These are phyloP conservation scores for Penicillium riverlandense DNA, from an alignment of 495 filamentous ascomycete genomes.

Conservation along the genomic window DNA sequence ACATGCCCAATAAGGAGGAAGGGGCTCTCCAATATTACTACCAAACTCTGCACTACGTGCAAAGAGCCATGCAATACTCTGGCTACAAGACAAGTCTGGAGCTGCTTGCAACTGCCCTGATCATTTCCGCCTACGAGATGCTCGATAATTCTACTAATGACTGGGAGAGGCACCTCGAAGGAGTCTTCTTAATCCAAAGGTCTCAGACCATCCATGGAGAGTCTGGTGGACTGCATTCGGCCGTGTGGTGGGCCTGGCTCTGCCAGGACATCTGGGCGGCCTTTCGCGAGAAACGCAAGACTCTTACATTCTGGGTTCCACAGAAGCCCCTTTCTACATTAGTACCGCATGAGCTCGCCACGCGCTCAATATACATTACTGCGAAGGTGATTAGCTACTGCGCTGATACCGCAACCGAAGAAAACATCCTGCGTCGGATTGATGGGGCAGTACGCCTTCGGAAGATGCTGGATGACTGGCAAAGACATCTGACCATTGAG, in stretches of 20 bases:
- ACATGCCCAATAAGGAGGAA: conserved; percentile 1
- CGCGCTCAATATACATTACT: conserved; percentile 9
- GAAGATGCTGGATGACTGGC: conserved; percentile 17
- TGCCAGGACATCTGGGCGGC: conserved; percentile 24
- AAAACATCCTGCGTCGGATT: conserved; percentile 2
- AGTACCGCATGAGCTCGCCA: conserved; percentile 5
- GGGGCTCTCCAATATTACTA: conserved; percentile 21
- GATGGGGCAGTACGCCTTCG: conserved; percentile 8
- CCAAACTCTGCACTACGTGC: conserved; percentile 20
- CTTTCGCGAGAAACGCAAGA: conserved; percentile 20
- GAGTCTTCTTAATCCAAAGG: conserved; percentile 22
- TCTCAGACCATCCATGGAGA: conserved; percentile 19
- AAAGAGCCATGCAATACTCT: conserved; percentile 18
- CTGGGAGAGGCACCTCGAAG: conserved; percentile 23
- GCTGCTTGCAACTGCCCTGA: conserved; percentile 15
- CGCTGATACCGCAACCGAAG: neutral
- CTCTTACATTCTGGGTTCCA: conserved; percentile 17
- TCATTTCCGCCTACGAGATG: conserved; percentile 24
- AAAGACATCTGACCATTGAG: conserved; percentile 14
- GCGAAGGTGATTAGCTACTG: conserved; percentile 11
- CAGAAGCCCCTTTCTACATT: conserved; percentile 10
- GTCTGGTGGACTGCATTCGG: conserved; percentile 18
- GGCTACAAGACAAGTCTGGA: conserved; percentile 16
- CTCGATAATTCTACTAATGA: conserved; percentile 19
- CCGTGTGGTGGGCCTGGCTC: conserved; percentile 26